Evolutionary conservation across 805 yeast genomes (phyloP).

Genomic region (Yarrowia sp.): DNA sequence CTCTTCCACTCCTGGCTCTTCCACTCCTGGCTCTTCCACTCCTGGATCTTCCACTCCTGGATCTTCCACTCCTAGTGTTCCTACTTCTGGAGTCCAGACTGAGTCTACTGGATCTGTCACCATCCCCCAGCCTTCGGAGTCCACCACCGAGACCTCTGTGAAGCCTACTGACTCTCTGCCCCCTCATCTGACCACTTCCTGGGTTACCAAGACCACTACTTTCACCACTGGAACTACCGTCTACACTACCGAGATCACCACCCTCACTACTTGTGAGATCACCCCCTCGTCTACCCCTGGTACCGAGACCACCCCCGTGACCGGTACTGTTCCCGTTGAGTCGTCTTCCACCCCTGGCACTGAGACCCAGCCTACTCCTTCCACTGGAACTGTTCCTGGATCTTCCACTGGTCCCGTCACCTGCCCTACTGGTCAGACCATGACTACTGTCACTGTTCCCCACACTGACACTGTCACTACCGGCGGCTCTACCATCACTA

Average conservation of each 20-base stretch:
- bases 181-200: slow-evolving; percentile 10
- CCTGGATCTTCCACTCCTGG: not conserved
- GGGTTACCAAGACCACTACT: slow-evolving; percentile 12
- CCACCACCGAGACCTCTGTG: slow-evolving; percentile 3
- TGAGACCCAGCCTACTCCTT: not conserved
- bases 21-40: not conserved
- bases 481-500: slow-evolving; percentile 1
- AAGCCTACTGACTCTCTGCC: slow-evolving; percentile 4
- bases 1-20: slow-evolving; percentile 11
- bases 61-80: slow-evolving; percentile 1
- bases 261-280: slow-evolving; percentile 21
- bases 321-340: not conserved
- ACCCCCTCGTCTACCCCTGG: slow-evolving; percentile 3
- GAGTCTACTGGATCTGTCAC: not conserved
- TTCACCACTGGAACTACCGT: slow-evolving; percentile 7
- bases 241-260: slow-evolving; percentile 14
- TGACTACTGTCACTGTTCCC: slow-evolving; percentile 2
- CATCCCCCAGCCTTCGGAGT: not conserved
- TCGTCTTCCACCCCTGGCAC: not conserved
- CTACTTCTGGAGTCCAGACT: not conserved
- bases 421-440: slow-evolving; percentile 8
- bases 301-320: too few species aligned
- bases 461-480: slow-evolving; percentile 8
- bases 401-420: not conserved
- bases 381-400: not conserved